phyloP scores from a whole-genome alignment of 2,329 filamentous ascomycete genomes.

The Trichophyton equinum region DNA sequence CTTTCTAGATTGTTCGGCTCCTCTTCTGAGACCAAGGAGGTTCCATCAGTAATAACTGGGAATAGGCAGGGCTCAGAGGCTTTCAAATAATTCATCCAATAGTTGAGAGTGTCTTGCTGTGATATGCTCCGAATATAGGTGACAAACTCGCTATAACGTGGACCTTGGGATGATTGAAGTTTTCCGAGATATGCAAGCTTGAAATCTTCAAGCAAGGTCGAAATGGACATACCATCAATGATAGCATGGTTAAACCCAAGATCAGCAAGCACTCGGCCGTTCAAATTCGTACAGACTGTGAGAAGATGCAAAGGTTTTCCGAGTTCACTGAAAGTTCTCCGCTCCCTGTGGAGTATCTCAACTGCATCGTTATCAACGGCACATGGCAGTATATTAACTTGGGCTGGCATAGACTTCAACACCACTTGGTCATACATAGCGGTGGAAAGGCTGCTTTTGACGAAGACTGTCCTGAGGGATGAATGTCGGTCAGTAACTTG shows the following conservation, averaged over 20 bases:
- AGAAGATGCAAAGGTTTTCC: constrained; percentile 26
- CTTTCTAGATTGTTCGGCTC: constrained; percentile 15
- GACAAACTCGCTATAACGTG: constrained; percentile 27
- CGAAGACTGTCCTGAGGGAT: constrained; percentile 15
- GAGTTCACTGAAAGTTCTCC: neutral
- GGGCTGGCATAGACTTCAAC: constrained; percentile 2
- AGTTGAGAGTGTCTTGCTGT: constrained; percentile 22
- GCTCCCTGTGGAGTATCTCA: neutral
- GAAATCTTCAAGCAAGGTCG: constrained; percentile 30
- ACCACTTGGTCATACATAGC: constrained; percentile 10
- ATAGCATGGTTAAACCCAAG: constrained; percentile 34
- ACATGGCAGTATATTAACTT: neutral
- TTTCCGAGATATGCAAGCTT: constrained; percentile 25
- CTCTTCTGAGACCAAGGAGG: constrained; percentile 16
- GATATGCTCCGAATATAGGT: constrained; percentile 22
- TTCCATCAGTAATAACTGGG: constrained; percentile 18
- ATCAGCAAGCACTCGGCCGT: constrained; percentile 22
- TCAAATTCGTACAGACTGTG: constrained; percentile 24
- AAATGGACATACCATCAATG: constrained; percentile 34
- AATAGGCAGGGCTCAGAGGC: constrained; percentile 32
- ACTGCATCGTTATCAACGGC: neutral
- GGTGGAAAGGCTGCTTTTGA: constrained; percentile 19
- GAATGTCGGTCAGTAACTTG: constrained; percentile 8
- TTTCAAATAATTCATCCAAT: constrained; percentile 30
- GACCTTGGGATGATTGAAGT: constrained; percentile 19